Base-by-base conservation (phyloP, 2,329 filamentous ascomycete species). In the Colletotrichum noveboracense region DNA sequence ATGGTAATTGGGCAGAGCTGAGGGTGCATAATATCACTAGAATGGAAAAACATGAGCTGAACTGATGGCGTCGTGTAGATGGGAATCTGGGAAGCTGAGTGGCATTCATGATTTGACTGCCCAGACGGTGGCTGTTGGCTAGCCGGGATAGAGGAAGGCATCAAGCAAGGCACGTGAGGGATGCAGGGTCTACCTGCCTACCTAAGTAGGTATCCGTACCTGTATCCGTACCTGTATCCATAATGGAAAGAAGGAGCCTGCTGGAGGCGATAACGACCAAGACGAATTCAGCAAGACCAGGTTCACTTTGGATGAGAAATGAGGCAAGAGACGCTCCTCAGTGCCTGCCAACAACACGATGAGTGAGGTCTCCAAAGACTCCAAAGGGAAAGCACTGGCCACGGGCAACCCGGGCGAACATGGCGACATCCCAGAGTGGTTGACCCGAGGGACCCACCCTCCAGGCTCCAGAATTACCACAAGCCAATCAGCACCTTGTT, bases 381-480 rank as follows among this genome's bases (percentile, higher is more conserved):
- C 3, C 28, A 24, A 34, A 68, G 32, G 18, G 58, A 61, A 14
- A 24, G 58, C 28, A 12, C 58, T 32, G 58, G 58, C 56, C 56
- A 60, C 28, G 18, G 58, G 12, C 32, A 21, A 43, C 52, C 55
- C 36, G 60, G 55, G 55, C n/a, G 30, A 32, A 70, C 26, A 34
- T n/a, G 24, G 38, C 26, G 12, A 60, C 28, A 21, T 61, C 30
- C 28, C 34, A 30, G 52, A 52, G 55, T 65, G 73, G 58, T 16
- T 65, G 56, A 32, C 34, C 74, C 56, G 43, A 32, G 12, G 5
- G 43, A 14, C 21, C 74, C 66, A 70, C 58, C 58, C n/a, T 32
- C n/a, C 71, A 76, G 74, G 71, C 74, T 76, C 66, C 74, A 56
- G 61, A 43, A 71, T 76, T 61, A 52, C 1, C 1, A 18, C 5